Conservation (phyloP, 2,329 filamentous ascomycete genomes). For the Albifimbria verrucaria region DNA sequence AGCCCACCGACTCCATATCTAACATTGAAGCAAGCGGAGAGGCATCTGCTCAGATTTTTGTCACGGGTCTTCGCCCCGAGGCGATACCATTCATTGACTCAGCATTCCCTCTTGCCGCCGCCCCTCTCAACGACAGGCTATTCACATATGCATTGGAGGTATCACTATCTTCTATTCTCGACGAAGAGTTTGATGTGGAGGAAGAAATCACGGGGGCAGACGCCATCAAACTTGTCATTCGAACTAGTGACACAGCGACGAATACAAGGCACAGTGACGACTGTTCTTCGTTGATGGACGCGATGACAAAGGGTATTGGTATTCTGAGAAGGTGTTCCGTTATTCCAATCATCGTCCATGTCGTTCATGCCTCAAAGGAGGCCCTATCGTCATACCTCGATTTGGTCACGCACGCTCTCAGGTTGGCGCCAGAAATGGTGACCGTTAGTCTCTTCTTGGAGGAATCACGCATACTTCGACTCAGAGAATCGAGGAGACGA, state of each 20-base stretch:
- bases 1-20: conserved; percentile 53
- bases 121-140: conserved; percentile 55
- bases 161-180: conserved; percentile 53
- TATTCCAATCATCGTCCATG: conserved; percentile 54
- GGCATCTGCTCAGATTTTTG: conserved; percentile 67
- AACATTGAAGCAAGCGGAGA: conserved; percentile 64
- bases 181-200: conserved; percentile 56
- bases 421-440: conserved; percentile 60
- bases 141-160: conserved; percentile 68
- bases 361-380: conserved; percentile 28
- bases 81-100: conserved; percentile 58
- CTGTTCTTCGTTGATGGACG: conserved; percentile 34
- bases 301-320: conserved; percentile 57
- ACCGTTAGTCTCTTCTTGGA: conserved; percentile 59
- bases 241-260: conserved; percentile 27
- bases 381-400: conserved; percentile 44
- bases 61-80: conserved; percentile 55
- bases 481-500: conserved; percentile 48
- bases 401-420: conserved; percentile 56
- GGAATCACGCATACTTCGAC: conserved; percentile 43
- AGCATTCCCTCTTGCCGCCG: conserved; percentile 61
- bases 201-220: conserved; percentile 64
- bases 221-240: conserved; percentile 61
- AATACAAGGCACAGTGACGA: conserved; percentile 10
- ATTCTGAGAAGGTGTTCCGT: conserved; percentile 62